Conservation (phyloP, 257 asterid species). For the Gentiana straminea region DNA sequence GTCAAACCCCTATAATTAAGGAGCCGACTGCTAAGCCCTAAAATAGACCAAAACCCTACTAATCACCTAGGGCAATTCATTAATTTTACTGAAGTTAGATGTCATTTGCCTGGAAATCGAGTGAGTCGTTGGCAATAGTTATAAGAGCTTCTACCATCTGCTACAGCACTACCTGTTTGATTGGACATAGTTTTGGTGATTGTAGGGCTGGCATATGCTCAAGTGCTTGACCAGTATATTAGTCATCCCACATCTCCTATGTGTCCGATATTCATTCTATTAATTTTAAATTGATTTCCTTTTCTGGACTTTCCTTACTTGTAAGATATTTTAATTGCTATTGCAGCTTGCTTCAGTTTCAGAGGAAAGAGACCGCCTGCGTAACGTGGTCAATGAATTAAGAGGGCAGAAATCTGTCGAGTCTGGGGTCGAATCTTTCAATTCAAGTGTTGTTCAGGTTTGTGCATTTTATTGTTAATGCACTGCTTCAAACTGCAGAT, state of each 20-base stretch:
- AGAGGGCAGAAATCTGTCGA: slow-evolving; percentile 39
- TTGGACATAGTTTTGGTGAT: too few relatives aligned
- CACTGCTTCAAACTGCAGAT: slow-evolving; percentile 7
- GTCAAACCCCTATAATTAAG: too few relatives aligned
- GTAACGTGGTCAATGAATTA: slow-evolving; percentile 33
- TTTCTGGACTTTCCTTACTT: slow-evolving; percentile 6
- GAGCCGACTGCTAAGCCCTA: too few relatives aligned
- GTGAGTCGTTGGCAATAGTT: too few relatives aligned
- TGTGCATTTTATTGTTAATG: slow-evolving; percentile 5
- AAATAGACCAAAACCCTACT: too few relatives aligned
- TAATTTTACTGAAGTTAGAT: too few relatives aligned
- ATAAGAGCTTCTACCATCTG: too few relatives aligned
- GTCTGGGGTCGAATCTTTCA: slow-evolving; percentile 40
- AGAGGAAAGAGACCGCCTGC: slow-evolving; percentile 63
- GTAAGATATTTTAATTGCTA: slow-evolving; percentile 4
- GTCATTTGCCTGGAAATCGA: too few relatives aligned
- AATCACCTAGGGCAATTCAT: too few relatives aligned
- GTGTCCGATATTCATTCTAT: not conserved
- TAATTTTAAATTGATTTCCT: not conserved
- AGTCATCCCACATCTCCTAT: not conserved
- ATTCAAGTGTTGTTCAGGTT: slow-evolving; percentile 53
- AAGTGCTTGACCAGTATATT: too few relatives aligned
- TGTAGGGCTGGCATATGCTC: too few relatives aligned
- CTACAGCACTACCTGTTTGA: too few relatives aligned
- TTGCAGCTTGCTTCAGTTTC: slow-evolving; percentile 55